phyloP scores from a whole-genome alignment of 129 eudicot species.

The Artemisia argyi region DNA sequence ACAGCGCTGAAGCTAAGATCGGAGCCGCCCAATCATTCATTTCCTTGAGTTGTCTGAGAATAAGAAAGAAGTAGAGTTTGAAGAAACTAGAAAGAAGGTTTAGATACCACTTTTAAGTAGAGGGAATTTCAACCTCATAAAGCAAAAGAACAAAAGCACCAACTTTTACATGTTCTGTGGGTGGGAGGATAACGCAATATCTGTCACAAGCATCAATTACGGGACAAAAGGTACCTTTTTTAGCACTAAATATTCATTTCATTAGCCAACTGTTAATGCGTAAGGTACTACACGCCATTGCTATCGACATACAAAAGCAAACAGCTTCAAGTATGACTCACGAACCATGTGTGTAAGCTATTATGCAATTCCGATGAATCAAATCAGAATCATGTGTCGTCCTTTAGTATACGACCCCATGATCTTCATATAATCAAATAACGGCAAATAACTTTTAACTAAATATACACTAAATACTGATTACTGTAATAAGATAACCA shows the following conservation, averaged over 20 bases:
- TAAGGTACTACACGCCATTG: neutral
- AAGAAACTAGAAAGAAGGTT: neutral
- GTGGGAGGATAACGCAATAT: constrained; percentile 22
- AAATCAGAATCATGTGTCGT: neutral
- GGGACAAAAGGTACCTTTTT: constrained; percentile 34
- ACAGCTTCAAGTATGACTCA: constrained; percentile 2
- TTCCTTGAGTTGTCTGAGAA: neutral
- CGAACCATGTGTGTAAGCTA: neutral
- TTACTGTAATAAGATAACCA: neutral
- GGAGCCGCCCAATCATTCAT: constrained; percentile 93
- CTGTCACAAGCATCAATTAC: constrained; percentile 35
- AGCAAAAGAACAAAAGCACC: constrained; percentile 35
- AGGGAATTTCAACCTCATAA: constrained; percentile 27
- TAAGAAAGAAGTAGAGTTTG: constrained; percentile 12
- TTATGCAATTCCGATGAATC: neutral
- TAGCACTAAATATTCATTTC: neutral
- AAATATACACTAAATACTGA: neutral
- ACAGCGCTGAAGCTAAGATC: constrained; percentile 77
- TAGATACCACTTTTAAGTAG: constrained; percentile 7
- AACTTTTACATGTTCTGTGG: constrained; percentile 30
- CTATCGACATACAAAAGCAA: neutral
- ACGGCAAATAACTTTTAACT: neutral
- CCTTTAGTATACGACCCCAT: neutral
- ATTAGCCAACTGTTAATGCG: constrained; percentile 6
- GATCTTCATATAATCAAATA: constrained; percentile 11